Base-by-base conservation (phyloP, 768 basidiomycete genomes). In the Russula abietina region DNA sequence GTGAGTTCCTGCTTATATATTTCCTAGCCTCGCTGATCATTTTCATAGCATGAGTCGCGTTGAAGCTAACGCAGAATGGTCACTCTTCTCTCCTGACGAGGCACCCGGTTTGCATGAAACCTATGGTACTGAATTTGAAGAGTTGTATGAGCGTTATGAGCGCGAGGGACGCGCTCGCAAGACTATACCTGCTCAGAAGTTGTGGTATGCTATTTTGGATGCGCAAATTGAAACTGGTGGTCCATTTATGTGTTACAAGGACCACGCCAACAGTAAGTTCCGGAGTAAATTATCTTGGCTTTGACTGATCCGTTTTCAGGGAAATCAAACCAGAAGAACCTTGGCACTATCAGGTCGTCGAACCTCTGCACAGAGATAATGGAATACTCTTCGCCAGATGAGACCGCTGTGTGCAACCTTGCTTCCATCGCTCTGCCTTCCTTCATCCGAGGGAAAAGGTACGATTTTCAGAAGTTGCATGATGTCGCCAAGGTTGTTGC, bases 201-300 rank as follows among this genome's bases (percentile, higher is more conserved):
- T 99, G 41, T 99, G 97, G 96, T 98, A 96, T 73, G 93, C 94
- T 38, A 86, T 98, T 68, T 79, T 98, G 45, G 97, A 98, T 71
- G 86, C 94, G 14, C 97, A 99, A 75, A 93, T 96, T 68, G 96
- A 99, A 78, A 99, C 97, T 1, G 97, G 97, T 55, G 89, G 88
- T n/a, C 97, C 97, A 0, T 99, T 98, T 80, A 98, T 98, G 93
- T 80, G 92, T 30, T 99, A 98, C 83, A 99, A 99, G 79, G 96
- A 98, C 71, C 83, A 93, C 45, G 88, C 90, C 62, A 99, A 99
- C 73, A 76, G 93, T 94, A 69, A 59, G 88, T 77, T 1, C 12
- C 19, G 19, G 28, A 38, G 38, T 28, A 30, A 33, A 45, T 19
- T 24, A 48, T 65, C 26, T 67, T 24, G 9, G 51, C 24, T 17